phyloP scores from a whole-genome alignment of 2,329 filamentous ascomycete species.

The Ploettnerulaceae sp. region DNA sequence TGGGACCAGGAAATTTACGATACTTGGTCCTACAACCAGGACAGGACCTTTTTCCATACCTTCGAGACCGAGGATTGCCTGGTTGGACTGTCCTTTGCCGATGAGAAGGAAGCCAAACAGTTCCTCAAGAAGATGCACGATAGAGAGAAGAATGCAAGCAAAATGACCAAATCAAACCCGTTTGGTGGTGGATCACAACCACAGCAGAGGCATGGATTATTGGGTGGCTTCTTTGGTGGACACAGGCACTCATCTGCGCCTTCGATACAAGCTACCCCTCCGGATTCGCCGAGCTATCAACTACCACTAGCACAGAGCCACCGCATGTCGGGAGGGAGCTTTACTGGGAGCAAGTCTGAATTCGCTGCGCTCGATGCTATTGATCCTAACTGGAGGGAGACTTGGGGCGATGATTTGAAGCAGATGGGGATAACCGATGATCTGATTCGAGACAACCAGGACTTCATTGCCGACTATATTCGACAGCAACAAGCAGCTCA shows the following conservation, averaged over 20 bases:
- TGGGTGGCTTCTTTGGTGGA: constrained; percentile 56
- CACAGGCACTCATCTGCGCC: constrained; percentile 56
- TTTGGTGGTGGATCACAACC: constrained; percentile 53
- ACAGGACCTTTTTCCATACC: constrained; percentile 94
- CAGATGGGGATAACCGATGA: constrained; percentile 61
- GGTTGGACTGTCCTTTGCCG: constrained; percentile 84
- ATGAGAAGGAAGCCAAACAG: constrained; percentile 95
- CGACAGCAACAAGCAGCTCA: constrained; percentile 50
- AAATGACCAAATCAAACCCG: constrained; percentile 73
- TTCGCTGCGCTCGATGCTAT: constrained; percentile 60
- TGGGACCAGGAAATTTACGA: constrained; percentile 99
- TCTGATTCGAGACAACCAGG: constrained; percentile 63
- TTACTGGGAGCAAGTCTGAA: constrained; percentile 49
- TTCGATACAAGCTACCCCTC: constrained; percentile 41
- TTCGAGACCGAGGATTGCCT: constrained; percentile 94
- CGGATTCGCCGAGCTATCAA: constrained; percentile 49
- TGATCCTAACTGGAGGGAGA: constrained; percentile 59
- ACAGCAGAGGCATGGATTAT: constrained; percentile 40
- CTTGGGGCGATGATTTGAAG: constrained; percentile 59
- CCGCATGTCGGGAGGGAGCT: constrained; percentile 41
- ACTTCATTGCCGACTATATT: constrained; percentile 63
- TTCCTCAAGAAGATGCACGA: constrained; percentile 98
- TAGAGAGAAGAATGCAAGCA: constrained; percentile 90
- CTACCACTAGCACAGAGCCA: constrained; percentile 35
- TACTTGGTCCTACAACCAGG: constrained; percentile 89